Evolutionary conservation across 1,284 basidiomycete species (phyloP).

Genomic region (Cryptococcus sp.): DNA sequence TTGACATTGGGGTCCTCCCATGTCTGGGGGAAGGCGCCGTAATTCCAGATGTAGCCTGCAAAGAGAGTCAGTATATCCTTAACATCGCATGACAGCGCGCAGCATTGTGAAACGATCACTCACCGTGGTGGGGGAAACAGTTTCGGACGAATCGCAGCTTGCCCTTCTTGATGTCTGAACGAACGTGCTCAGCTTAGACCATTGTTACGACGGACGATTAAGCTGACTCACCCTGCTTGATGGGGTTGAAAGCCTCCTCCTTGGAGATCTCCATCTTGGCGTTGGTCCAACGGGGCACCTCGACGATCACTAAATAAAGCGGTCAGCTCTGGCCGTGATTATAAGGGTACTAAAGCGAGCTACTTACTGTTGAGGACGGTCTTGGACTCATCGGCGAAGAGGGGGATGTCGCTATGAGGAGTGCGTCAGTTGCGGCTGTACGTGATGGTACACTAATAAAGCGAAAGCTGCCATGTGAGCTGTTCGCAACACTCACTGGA

Average conservation of each 20-base stretch:
- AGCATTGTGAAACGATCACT: conserved; percentile 47
- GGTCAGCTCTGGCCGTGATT: not conserved
- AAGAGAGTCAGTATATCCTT: conserved; percentile 3
- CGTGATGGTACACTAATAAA: not conserved
- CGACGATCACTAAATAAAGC: conserved; percentile 70
- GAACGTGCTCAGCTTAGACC: conserved; percentile 7
- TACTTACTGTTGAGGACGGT: conserved; percentile 80
- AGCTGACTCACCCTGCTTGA: conserved; percentile 72
- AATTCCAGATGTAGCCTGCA: conserved; percentile 79
- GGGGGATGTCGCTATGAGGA: conserved; percentile 72
- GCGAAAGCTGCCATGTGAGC: not conserved
- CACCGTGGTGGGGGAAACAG: conserved; percentile 99
- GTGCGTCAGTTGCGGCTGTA: not conserved
- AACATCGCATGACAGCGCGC: conserved; percentile 30
- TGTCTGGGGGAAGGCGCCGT: conserved; percentile 96
- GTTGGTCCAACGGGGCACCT: conserved; percentile 99
- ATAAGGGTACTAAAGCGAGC: not conserved
- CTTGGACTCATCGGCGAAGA: conserved; percentile 89
- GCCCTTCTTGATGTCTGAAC: conserved; percentile 60
- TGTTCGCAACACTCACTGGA: conserved; percentile 62
- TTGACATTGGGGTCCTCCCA: conserved; percentile 92
- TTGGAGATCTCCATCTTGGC: conserved; percentile 99
- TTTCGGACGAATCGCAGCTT: conserved; percentile 97
- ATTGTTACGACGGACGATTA: not conserved
- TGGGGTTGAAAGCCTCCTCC: conserved; percentile 96